A percentile compares a stretch with the other conserved stretches of the same genome.
Conservation (phyloP, 75 land plant genomes). For the Cunninghamia lanceolata region DNA sequence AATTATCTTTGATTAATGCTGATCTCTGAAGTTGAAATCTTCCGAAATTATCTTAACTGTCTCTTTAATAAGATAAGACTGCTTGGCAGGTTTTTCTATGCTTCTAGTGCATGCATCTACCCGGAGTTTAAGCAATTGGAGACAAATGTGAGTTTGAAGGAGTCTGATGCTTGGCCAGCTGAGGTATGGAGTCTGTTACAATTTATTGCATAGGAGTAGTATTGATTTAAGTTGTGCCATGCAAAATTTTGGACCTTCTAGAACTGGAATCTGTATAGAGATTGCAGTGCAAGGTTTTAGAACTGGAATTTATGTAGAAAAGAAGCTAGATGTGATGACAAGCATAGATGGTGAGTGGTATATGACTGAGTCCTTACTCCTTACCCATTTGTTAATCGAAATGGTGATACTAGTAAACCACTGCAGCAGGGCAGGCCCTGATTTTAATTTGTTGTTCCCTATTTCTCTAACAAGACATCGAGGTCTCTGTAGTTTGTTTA, state of each 20-base stretch:
- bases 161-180: conserved; percentile 97
- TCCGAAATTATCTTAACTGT: neutral
- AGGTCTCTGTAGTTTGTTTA: neutral
- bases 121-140: conserved; percentile 96
- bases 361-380: neutral
- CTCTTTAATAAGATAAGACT: neutral
- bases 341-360: neutral
- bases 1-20: neutral
- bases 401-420: neutral
- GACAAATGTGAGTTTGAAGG: conserved; percentile 91
- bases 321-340: neutral
- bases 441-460: neutral
- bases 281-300: neutral
- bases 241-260: neutral
- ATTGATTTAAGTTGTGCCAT: neutral
- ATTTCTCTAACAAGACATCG: neutral
- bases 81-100: conserved; percentile 79
- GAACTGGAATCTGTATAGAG: neutral
- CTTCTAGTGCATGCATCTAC: conserved; percentile 90
- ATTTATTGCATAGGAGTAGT: neutral
- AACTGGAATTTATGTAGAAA: neutral
- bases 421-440: neutral
- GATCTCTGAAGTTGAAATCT: neutral
- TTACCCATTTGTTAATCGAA: neutral
- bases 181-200: conserved; percentile 45